Evolutionary conservation across 768 basidiomycete genomes (phyloP), one percentile per base, ranked within the genome.

Genomic region (Lactarius indigo): DNA sequence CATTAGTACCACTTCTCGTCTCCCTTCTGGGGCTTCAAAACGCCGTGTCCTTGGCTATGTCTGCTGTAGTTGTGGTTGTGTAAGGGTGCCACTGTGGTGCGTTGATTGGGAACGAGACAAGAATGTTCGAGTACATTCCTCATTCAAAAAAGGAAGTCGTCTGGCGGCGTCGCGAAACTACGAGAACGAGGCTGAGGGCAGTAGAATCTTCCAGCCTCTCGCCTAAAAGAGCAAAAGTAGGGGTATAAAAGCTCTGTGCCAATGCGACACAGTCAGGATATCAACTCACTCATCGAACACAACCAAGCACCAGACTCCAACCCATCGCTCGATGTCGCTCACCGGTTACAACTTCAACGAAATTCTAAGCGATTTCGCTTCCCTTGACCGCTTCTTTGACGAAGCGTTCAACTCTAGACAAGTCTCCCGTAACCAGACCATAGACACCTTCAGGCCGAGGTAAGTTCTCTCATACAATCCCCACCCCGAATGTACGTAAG

Each of bases 341-440:
- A 50, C 41, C 8, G 10, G 35, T 15, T 57, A 37, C 35, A 23
- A 44, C 55, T n/a, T 47, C 23, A 50, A 65, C 55, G 59, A 65
- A 26, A 7, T 56, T 3, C 12, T 26, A 37, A 41, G 28, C 12
- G 58, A 52, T 23, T 13, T 61, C 42, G 26, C 42, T n/a, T 23
- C 55, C 20, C 26, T 56, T 23, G 64, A 65, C 12, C 50, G 55
- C 59, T 65, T 37, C 55, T 65, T 61, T 5, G 64, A 47, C 20
- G 64, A 50, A 18, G 59, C 52, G 54, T 61, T 33, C 35, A 23
- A 37, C 26, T 37, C 42, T 6, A 59, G 35, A 37, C 35, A 33
- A 20, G 0, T 5, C 1, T 15, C 5, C 55, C 30, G 9, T 26
- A 2, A n/a, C 12, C 58, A 60, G 20, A 23, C 41, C 2, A 10